Percentiles rank a stretch among this genome's conserved stretches.
These are phyloP conservation scores for Euphorbia celastroides DNA, from an alignment of 441 rosid species.

Conservation along the genomic window DNA sequence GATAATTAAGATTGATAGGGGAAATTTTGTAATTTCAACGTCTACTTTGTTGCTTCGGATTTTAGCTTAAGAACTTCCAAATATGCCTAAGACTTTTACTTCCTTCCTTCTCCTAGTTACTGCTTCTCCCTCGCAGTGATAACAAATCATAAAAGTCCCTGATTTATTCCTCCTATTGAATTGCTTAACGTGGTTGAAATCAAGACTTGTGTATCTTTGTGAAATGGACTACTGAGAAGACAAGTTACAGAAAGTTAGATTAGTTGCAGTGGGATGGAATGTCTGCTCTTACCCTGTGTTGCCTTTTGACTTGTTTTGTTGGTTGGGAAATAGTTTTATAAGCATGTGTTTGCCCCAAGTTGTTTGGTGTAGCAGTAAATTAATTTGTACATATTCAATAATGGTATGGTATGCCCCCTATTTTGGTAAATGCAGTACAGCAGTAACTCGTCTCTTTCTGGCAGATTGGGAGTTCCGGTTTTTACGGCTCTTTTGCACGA, in stretches of 20 bases:
- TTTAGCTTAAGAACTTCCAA: not conserved
- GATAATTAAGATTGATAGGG: not conserved
- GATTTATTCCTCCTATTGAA: no score
- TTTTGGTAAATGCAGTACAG: not conserved
- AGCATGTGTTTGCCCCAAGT: not conserved
- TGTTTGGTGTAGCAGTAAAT: not conserved
- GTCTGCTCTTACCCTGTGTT: not conserved
- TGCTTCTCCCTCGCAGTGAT: no score
- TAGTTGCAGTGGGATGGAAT: not conserved
- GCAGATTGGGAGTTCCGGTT: slow-evolving; percentile 21
- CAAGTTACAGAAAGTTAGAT: not conserved
- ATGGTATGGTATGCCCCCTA: not conserved
- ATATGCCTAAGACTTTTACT: not conserved
- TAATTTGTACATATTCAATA: not conserved
- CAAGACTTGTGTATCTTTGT: not conserved
- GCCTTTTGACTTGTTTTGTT: not conserved
- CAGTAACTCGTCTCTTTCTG: not conserved
- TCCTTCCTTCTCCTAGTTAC: no score
- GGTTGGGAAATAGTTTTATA: not conserved
- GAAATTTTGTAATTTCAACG: no score
- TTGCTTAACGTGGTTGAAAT: not conserved
- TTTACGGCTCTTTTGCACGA: not conserved
- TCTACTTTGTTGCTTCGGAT: not conserved
- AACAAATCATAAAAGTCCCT: no score
- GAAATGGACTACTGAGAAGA: not conserved